Percentiles rank a stretch among this genome's conserved stretches.
phyloP scores from a whole-genome alignment of 1,139 yeast species.

The Yamadazyma triangularis region DNA sequence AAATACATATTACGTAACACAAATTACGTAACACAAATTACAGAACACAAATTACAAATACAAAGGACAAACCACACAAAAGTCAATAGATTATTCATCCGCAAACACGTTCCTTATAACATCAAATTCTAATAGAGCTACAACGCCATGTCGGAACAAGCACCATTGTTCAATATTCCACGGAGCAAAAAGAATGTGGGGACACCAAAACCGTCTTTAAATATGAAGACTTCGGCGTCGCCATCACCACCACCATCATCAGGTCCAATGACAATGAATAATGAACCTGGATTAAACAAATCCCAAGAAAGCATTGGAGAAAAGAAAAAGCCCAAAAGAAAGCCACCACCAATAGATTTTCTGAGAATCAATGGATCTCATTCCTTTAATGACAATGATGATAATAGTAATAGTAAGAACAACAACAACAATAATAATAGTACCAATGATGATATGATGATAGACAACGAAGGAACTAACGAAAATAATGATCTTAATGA shows the following conservation, averaged over 20 bases:
- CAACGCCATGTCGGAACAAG: too few relatives aligned
- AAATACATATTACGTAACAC: too few relatives aligned
- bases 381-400: slow-evolving; percentile 9
- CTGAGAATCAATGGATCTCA: slow-evolving; percentile 30
- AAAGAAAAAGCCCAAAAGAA: slow-evolving; percentile 26
- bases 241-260: not conserved
- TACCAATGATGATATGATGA: not conserved
- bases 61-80: too few relatives aligned
- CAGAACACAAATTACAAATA: too few relatives aligned
- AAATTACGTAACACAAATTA: too few relatives aligned
- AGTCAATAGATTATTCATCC: too few relatives aligned
- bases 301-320: slow-evolving; percentile 1
- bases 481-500: not conserved
- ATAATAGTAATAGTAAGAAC: not conserved
- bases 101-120: too few relatives aligned
- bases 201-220: too few relatives aligned
- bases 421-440: not conserved
- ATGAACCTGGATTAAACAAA: too few relatives aligned
- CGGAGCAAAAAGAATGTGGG: slow-evolving; percentile 7
- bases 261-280: not conserved
- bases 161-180: slow-evolving; percentile 28
- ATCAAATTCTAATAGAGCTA: too few relatives aligned
- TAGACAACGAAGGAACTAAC: not conserved
- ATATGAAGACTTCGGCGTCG: too few relatives aligned
- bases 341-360: slow-evolving; percentile 44